phyloP scores from a whole-genome alignment of 2,329 filamentous ascomycete species.

The Aspergillus fructus region DNA sequence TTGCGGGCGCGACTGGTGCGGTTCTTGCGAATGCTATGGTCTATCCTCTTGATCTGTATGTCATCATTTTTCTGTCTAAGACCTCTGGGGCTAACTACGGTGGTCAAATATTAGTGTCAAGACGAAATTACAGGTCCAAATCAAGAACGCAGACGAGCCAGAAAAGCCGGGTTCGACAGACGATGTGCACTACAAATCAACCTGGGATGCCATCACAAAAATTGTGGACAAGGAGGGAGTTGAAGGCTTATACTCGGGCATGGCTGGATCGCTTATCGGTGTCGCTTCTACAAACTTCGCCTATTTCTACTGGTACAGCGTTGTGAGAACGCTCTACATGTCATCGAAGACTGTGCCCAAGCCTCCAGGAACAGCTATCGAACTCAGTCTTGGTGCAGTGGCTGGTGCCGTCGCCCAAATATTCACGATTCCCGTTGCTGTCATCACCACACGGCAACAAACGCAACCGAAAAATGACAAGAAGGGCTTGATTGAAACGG shows the following conservation, averaged over 20 bases:
- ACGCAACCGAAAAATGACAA: constrained; percentile 81
- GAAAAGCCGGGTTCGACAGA: constrained; percentile 46
- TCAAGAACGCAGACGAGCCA: constrained; percentile 60
- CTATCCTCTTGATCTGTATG: constrained; percentile 95
- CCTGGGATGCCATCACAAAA: constrained; percentile 82
- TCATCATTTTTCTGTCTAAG: constrained; percentile 14
- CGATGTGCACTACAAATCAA: constrained; percentile 77
- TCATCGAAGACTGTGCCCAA: constrained; percentile 56
- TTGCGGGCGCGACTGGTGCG: constrained; percentile 88
- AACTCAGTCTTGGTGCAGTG: constrained; percentile 80
- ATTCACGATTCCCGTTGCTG: constrained; percentile 94
- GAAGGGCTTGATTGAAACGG: constrained; percentile 84
- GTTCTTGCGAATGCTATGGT: constrained; percentile 93
- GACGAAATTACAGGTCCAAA: constrained; percentile 92
- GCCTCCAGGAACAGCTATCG: constrained; percentile 73
- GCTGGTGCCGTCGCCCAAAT: constrained; percentile 90
- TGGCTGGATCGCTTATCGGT: constrained; percentile 80
- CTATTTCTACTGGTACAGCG: constrained; percentile 98
- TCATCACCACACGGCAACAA: constrained; percentile 94
- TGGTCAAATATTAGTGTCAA: constrained; percentile 68
- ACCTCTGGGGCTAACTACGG: constrained; percentile 16
- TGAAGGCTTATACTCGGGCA: constrained; percentile 81
- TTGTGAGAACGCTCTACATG: constrained; percentile 79
- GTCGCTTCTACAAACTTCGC: constrained; percentile 98
- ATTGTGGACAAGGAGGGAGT: constrained; percentile 81